phyloP scores from a whole-genome alignment of 139 green algal genomes.

The Pseudopediastrum boryanum region DNA sequence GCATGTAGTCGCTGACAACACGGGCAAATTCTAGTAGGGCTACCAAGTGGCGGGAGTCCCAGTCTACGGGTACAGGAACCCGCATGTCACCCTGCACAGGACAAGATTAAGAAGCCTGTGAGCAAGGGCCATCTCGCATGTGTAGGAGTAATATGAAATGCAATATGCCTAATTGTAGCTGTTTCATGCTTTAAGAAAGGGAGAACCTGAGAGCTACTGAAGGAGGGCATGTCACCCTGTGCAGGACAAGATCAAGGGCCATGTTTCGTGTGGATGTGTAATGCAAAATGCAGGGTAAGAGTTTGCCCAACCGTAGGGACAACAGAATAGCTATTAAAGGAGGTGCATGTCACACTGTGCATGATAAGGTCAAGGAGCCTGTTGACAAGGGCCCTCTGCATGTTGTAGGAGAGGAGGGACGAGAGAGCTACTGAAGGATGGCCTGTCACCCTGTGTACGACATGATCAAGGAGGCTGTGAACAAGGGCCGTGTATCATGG shows the following conservation, averaged over 20 bases:
- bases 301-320: too few species aligned
- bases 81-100: slow-evolving; percentile 3
- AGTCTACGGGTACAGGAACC: slow-evolving; percentile 16
- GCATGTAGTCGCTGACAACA: slow-evolving; percentile 15
- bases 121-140: not conserved
- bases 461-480: too few species aligned
- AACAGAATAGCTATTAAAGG: too few species aligned
- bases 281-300: too few species aligned
- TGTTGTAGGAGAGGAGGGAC: too few species aligned
- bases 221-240: not conserved
- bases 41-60: slow-evolving; percentile 22
- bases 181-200: not conserved
- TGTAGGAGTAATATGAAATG: not conserved
- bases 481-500: too few species aligned
- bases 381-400: too few species aligned
- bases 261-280: not conserved
- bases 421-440: too few species aligned
- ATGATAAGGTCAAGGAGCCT: too few species aligned
- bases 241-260: not conserved
- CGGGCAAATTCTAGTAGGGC: slow-evolving; percentile 16
- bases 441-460: too few species aligned
- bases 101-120: not conserved
- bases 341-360: too few species aligned
- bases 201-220: not conserved
- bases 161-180: not conserved